Evolutionary conservation across 192 early-diverging fungal species (phyloP).

Genomic region (Jimgerdemannia lactiflua): DNA sequence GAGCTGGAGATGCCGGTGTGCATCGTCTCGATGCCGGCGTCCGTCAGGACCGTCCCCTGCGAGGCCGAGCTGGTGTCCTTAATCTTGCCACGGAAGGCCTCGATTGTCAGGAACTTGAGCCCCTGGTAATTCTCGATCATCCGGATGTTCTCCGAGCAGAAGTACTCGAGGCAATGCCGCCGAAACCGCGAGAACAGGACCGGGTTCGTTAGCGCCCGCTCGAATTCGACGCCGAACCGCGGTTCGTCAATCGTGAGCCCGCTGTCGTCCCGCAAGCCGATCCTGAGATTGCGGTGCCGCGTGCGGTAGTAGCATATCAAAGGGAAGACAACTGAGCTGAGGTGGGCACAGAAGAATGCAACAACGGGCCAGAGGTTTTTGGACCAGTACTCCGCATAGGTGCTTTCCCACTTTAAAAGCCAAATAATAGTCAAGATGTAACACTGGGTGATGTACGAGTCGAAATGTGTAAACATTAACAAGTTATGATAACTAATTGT

Average conservation of each 20-base stretch:
- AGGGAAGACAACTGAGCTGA: neutral
- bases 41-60: neutral
- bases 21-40: too few relatives aligned
- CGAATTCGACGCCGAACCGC: neutral
- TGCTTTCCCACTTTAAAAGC: neutral
- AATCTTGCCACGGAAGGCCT: neutral
- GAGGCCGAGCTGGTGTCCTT: neutral
- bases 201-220: neutral
- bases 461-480: too few relatives aligned
- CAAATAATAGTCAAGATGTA: neutral
- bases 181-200: neutral
- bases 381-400: neutral
- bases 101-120: neutral
- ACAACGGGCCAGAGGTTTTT: neutral
- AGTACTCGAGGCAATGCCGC: neutral
- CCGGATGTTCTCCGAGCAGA: neutral
- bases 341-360: neutral
- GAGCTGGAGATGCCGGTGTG: too few relatives aligned
- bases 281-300: neutral
- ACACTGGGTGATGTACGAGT: neutral
- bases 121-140: neutral
- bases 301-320: neutral
- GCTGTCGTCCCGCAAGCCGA: neutral
- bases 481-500: too few relatives aligned
- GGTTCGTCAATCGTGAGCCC: neutral